Conservation (phyloP, 1,139 yeast species). For the Yamadazyma sp. region DNA sequence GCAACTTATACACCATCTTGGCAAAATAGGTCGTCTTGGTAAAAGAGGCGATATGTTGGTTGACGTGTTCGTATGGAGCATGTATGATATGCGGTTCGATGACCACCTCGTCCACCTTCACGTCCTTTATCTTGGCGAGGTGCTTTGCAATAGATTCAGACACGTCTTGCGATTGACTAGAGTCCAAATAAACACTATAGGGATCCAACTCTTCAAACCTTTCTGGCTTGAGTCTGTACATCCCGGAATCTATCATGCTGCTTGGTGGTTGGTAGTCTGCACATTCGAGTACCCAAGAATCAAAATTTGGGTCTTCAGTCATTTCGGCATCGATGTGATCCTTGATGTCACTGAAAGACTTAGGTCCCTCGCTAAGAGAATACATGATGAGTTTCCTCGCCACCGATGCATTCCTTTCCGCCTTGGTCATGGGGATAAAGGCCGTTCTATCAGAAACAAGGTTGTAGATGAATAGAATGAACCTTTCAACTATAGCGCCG, state of each 20-base stretch:
- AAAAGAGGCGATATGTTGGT: slow-evolving; percentile 46
- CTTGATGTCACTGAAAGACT: slow-evolving; percentile 51
- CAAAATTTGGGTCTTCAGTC: slow-evolving; percentile 35
- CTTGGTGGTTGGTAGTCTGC: slow-evolving; percentile 46
- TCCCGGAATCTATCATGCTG: slow-evolving; percentile 40
- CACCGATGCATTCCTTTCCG: slow-evolving; percentile 22
- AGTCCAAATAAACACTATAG: slow-evolving; percentile 34
- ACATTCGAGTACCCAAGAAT: slow-evolving; percentile 34
- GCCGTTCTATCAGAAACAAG: slow-evolving; percentile 54
- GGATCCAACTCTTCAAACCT: slow-evolving; percentile 37
- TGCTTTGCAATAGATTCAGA: slow-evolving; percentile 31
- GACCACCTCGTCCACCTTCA: slow-evolving; percentile 41
- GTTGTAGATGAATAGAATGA: slow-evolving; percentile 56
- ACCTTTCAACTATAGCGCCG: slow-evolving; percentile 48
- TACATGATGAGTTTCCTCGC: slow-evolving; percentile 45
- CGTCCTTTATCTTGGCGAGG: slow-evolving; percentile 26
- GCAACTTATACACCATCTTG: slow-evolving; percentile 54
- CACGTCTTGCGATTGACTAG: slow-evolving; percentile 34
- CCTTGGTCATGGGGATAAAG: slow-evolving; percentile 32
- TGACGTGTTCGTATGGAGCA: slow-evolving; percentile 40
- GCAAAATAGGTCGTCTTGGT: slow-evolving; percentile 55
- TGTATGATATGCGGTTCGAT: slow-evolving; percentile 30
- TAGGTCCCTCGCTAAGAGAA: slow-evolving; percentile 52
- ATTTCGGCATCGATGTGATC: slow-evolving; percentile 36
- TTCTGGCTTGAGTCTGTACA: slow-evolving; percentile 46